Base-by-base conservation (phyloP, 768 basidiomycete species). In the Pleurotus cornucopiae region DNA sequence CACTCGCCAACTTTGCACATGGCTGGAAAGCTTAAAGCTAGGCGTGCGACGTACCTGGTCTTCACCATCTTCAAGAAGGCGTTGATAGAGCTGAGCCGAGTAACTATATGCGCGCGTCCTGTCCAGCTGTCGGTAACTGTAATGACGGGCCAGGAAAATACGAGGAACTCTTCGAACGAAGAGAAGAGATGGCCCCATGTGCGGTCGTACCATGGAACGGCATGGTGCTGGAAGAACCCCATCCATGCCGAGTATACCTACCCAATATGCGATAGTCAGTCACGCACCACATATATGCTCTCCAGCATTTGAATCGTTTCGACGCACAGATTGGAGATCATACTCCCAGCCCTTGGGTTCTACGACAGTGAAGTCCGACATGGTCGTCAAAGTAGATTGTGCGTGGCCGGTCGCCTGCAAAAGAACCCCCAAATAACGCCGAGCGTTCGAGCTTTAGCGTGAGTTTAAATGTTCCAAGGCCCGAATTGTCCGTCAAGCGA, bases 31-130 rank as follows among this genome's bases (percentile, higher is more conserved):
- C 30, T 34, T 34, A 34, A 34, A 34, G 9, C 30, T 11, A 11
- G 30, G 30, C 30, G 30, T 34, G 9, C 30, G 9, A 60, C 63
- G 14, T 59, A 84, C 88, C 89, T 80, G 2, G 87, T 89, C 71
- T 89, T 89, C 63, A 93, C 84, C 90, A 92, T 93, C 71, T 86
- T 89, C 47, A 90, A 68, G 62, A 93, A 93, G 1, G 88, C 84
- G 4, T 80, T 78, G 47, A 93, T 76, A 30, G 86, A 86, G 3
- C 76, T 84, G 58, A 83, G 70, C 46, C 87, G 80, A n/a, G 89
- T 91, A 20, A 89, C 89, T 54, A 93, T 86, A 67, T 92, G 90
- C 0, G 88, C 82, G 58, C 78, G 78, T 14, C 88, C 85, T 0
- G 91, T 89, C 66, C 76, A 78, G 43, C 75, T 66, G 65, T 91